Conservation (phyloP, 2,329 filamentous ascomycete genomes). For the Zopfia rhizophila region DNA sequence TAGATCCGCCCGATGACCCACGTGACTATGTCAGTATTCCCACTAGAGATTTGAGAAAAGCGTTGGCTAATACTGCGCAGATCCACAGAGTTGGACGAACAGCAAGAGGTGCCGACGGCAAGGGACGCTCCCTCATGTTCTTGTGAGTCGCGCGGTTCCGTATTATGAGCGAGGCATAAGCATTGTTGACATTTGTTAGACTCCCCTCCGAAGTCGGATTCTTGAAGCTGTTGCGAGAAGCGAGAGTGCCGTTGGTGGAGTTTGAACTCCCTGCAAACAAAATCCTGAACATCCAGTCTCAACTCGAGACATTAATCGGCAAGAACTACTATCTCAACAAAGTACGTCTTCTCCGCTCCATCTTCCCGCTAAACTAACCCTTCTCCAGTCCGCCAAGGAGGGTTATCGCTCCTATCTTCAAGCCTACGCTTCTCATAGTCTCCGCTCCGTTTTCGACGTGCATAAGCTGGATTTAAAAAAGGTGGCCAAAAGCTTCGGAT, state of each 20-base stretch:
- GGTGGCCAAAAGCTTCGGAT: conserved; percentile 86
- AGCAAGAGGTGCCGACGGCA: conserved; percentile 82
- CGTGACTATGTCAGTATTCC: conserved; percentile 65
- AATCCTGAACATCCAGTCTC: conserved; percentile 77
- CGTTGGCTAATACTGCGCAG: too few species aligned
- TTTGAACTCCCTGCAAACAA: conserved; percentile 95
- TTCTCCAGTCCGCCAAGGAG: conserved; percentile 68
- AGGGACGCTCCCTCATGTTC: conserved; percentile 92
- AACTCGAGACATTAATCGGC: conserved; percentile 91
- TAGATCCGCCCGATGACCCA: conserved; percentile 91
- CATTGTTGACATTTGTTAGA: too few species aligned
- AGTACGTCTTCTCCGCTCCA: conserved; percentile 52
- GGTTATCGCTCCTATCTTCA: conserved; percentile 92
- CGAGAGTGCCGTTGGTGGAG: conserved; percentile 91
- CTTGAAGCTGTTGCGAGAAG: conserved; percentile 88
- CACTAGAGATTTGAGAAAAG: neutral
- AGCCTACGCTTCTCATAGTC: conserved; percentile 88
- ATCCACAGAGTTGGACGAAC: conserved; percentile 92
- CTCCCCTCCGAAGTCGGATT: conserved; percentile 94
- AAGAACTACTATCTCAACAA: conserved; percentile 99
- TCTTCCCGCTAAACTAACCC: conserved; percentile 10
- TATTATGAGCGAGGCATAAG: too few species aligned
- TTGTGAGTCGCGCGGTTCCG: too few species aligned
- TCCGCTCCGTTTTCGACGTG: conserved; percentile 86
- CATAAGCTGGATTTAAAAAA: conserved; percentile 84